Evolutionary conservation across 2,329 filamentous ascomycete species (phyloP).

Genomic region (Verticillium nonalfalfae): DNA sequence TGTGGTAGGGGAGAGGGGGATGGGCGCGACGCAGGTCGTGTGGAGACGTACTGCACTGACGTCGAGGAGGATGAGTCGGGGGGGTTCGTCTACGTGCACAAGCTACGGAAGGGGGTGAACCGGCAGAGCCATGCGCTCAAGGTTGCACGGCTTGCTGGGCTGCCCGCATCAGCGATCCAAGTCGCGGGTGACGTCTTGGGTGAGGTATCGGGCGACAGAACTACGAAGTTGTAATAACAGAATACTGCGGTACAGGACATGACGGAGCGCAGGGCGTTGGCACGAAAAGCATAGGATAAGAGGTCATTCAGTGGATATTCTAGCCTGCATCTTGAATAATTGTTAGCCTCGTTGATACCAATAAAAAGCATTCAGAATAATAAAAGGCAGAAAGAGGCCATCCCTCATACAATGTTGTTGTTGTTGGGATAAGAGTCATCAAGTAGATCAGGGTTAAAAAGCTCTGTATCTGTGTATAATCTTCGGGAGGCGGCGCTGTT

Average conservation of each 20-base stretch:
- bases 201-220: conserved; percentile 3
- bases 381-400: conserved; percentile 12
- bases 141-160: conserved; percentile 79
- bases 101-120: conserved; percentile 75
- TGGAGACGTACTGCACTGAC: conserved; percentile 85
- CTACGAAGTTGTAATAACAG: background rate
- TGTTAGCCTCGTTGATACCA: conserved; percentile 30
- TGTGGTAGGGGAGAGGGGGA: conserved; percentile 20
- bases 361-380: conserved; percentile 6
- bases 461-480: conserved; percentile 52
- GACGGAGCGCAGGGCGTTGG: background rate
- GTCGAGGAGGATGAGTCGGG: conserved; percentile 65
- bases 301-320: conserved; percentile 1
- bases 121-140: conserved; percentile 85
- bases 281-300: background rate
- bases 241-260: background rate
- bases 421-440: conserved; percentile 50
- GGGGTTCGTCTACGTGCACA: conserved; percentile 83
- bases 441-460: conserved; percentile 63
- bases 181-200: conserved; percentile 57
- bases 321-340: background rate
- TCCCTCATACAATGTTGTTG: conserved; percentile 47
- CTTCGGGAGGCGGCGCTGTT: conserved; percentile 33
- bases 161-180: conserved; percentile 66
- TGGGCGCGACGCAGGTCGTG: conserved; percentile 20